A percentile compares a stretch with the other conserved stretches of the same genome.
Conservation (phyloP, 495 filamentous ascomycete species). For the Neurospora sp. region DNA sequence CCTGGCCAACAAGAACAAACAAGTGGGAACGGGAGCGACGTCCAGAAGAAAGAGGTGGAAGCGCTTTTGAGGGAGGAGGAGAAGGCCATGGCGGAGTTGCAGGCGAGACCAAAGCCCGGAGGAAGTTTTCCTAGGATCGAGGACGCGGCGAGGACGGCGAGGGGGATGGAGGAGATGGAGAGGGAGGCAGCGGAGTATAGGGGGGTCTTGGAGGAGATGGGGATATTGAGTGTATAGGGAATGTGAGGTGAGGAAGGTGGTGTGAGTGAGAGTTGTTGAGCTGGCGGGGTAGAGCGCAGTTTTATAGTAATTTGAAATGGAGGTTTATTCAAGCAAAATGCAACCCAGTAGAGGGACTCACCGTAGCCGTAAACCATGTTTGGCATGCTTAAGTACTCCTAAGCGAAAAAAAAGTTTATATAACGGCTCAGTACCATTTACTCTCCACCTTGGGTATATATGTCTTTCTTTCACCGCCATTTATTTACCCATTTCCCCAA, state of each 20-base stretch:
- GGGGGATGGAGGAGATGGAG: constrained; percentile 67
- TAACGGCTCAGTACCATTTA: not conserved
- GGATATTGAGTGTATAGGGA: not conserved
- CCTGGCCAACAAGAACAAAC: no score
- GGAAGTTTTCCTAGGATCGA: constrained; percentile 46
- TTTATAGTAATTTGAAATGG: not conserved
- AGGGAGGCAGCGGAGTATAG: constrained; percentile 62
- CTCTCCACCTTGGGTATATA: not conserved
- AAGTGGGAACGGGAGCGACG: not conserved
- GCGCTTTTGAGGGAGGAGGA: not conserved
- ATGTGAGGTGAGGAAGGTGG: not conserved
- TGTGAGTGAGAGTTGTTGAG: not conserved
- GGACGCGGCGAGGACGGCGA: constrained; percentile 57
- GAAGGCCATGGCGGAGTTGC: not conserved
- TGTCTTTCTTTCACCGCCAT: not conserved
- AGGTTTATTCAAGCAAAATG: not conserved
- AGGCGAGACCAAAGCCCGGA: constrained; percentile 27
- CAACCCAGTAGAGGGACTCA: not conserved
- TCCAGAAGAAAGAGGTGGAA: not conserved
- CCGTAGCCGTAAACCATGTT: not conserved
- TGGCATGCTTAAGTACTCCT: not conserved
- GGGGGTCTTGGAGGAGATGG: constrained; percentile 27
- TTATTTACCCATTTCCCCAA: not conserved
- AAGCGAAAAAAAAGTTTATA: not conserved
- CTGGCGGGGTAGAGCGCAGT: not conserved